A percentile compares a stretch with the other conserved stretches of the same genome.
Evolutionary conservation across 116 monocot genomes (phyloP).

Genomic region (Thalassia testudinum): DNA sequence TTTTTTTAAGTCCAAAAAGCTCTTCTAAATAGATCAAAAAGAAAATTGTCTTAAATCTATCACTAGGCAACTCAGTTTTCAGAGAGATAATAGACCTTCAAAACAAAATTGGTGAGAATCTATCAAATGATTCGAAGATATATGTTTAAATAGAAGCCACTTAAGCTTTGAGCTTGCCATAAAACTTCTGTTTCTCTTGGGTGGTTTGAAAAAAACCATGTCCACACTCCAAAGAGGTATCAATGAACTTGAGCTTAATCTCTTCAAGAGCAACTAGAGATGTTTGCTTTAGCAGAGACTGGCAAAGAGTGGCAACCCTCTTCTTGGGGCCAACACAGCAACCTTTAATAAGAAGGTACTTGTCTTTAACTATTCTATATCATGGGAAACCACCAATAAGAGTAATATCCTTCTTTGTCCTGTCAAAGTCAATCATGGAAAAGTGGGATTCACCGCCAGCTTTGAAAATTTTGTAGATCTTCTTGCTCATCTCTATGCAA

Average conservation of each 20-base stretch:
- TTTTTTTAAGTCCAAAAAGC: too few relatives aligned
- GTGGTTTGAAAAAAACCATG: slow-evolving; percentile 29
- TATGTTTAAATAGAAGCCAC: too few relatives aligned
- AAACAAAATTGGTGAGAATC: too few relatives aligned
- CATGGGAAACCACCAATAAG: slow-evolving; percentile 24
- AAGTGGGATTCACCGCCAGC: slow-evolving; percentile 3
- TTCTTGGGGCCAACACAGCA: slow-evolving; percentile 29
- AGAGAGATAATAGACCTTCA: too few relatives aligned
- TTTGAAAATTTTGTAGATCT: slow-evolving; percentile 15
- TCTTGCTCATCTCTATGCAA: slow-evolving; percentile 14
- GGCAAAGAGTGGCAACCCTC: slow-evolving; percentile 18
- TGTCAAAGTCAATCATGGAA: slow-evolving; percentile 8
- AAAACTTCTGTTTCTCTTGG: slow-evolving; percentile 21
- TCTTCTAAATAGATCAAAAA: too few relatives aligned
- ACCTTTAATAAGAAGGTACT: slow-evolving; percentile 18
- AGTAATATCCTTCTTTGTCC: slow-evolving; percentile 25
- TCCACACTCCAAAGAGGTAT: slow-evolving; percentile 23
- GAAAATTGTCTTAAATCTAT: too few relatives aligned
- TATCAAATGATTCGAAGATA: too few relatives aligned
- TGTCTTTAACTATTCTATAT: slow-evolving; percentile 16
- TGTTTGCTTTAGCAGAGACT: slow-evolving; percentile 22
- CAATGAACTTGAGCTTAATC: slow-evolving; percentile 31
- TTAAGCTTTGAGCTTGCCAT: slow-evolving; percentile 17
- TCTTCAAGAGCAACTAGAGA: slow-evolving; percentile 16
- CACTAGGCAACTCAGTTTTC: too few relatives aligned